Evolutionary conservation across 306 rosid genomes (phyloP), one percentile per base, ranked within the genome.

Genomic region (Vicia villosa): DNA sequence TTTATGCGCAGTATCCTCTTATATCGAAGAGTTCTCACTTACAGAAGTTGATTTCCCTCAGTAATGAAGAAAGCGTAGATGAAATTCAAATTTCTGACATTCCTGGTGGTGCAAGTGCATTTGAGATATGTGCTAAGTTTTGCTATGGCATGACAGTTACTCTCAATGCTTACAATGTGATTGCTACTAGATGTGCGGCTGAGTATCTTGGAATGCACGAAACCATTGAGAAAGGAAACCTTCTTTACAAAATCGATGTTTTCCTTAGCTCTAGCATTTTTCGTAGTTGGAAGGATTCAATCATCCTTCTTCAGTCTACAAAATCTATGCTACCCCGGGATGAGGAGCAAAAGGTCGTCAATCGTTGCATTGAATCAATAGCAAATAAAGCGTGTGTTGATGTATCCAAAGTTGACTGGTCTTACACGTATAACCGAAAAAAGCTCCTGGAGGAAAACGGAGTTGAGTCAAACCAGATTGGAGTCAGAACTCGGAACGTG

Each of bases 201-300:
- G 99, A 91, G 76, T 95, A 87, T 78, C 84, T 95, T 66, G 95
- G 86, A 74, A 95, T 95, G 99, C 76, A 91, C 1, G 99, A 95
- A 83, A 68, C 76, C 28, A 73, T 84, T 11, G 99, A 95, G 81
- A 95, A 89, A 83, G 97, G 97, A 47, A 95, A 95, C 80, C 96
- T 95, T 79, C 67, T 86, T 52, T 95, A 91, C 89, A 95, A 95
- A 89, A 83, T 95, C 34, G 99, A 95, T 69, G 92, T 87, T 76
- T 95, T 95, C 83, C 97, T 95, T 38, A 79, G 77, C 82, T 85
- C 99, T 28, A 89, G 97, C 85, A 82, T 95, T 67, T 95, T 95
- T 74, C 91, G 87, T 42, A 86, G 96, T 84, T 95, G 99, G 99
- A 95, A 95, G 86, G 99, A 95, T 73, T 95, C 99, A 1, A 89